These are phyloP conservation scores for Trametes versicolor DNA, from an alignment of 1,284 basidiomycete genomes.

Conservation along the genomic window DNA sequence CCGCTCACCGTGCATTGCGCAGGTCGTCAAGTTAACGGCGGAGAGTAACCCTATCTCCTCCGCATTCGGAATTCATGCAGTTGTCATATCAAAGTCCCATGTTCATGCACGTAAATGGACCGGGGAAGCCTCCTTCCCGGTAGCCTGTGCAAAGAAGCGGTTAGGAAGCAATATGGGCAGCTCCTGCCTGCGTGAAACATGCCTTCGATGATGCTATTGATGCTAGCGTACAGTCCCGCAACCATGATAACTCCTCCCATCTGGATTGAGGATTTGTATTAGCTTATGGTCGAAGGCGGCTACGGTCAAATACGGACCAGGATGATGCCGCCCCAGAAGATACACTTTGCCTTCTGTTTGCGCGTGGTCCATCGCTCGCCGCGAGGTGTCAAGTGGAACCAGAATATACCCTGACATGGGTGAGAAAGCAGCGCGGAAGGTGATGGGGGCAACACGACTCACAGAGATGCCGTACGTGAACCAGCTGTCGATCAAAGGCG, in stretches of 20 bases:
- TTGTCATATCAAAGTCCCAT: constrained; percentile 12
- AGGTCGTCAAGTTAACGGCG: neutral
- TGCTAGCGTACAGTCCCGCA: constrained; percentile 44
- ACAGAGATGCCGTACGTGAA: constrained; percentile 47
- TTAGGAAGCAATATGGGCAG: neutral
- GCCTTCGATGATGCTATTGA: constrained; percentile 44
- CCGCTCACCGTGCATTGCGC: neutral
- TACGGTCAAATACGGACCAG: constrained; percentile 31
- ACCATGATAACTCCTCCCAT: constrained; percentile 47
- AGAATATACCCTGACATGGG: constrained; percentile 40
- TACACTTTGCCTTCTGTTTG: constrained; percentile 37
- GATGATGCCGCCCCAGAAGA: constrained; percentile 43
- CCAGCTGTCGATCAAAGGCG: constrained; percentile 33
- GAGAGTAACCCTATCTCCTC: neutral
- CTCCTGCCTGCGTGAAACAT: neutral
- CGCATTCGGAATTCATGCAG: neutral
- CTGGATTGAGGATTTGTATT: constrained; percentile 21
- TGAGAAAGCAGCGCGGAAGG: neutral
- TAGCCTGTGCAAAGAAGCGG: constrained; percentile 28
- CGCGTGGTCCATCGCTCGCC: constrained; percentile 39
- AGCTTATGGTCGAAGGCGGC: neutral
- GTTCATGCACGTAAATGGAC: constrained; percentile 36
- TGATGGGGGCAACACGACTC: constrained; percentile 5
- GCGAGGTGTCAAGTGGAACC: constrained; percentile 43
- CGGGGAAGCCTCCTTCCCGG: constrained; percentile 33